These are phyloP conservation scores for Trichophyton simii DNA, from an alignment of 2,329 filamentous ascomycete species.

Conservation along the genomic window DNA sequence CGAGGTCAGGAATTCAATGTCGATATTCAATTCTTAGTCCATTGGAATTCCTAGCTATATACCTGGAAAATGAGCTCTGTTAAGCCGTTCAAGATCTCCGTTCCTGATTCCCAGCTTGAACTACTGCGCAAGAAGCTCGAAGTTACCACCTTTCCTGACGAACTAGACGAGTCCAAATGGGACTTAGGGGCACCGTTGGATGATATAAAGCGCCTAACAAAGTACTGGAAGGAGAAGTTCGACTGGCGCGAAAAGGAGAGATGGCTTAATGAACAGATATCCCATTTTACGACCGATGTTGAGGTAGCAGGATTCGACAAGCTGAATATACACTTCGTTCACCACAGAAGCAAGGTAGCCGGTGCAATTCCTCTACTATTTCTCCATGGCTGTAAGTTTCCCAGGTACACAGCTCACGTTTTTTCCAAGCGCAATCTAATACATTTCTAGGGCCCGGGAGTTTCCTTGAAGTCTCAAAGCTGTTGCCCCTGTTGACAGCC, in stretches of 20 bases:
- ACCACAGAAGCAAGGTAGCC: constrained; percentile 40
- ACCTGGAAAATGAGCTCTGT: background rate
- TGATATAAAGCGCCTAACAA: constrained; percentile 47
- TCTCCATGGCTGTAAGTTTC: constrained; percentile 51
- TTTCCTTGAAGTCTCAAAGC: constrained; percentile 52
- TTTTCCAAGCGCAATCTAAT: constrained; percentile 12
- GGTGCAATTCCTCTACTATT: constrained; percentile 54
- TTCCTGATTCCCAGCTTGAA: constrained; percentile 42
- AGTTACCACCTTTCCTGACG: constrained; percentile 44
- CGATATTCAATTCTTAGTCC: too few species aligned
- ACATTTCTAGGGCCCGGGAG: constrained; percentile 46
- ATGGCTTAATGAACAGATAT: constrained; percentile 44
- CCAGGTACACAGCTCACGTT: constrained; percentile 27
- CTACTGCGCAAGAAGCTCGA: constrained; percentile 46
- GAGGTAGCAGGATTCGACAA: constrained; percentile 46
- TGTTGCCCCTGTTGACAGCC: constrained; percentile 40
- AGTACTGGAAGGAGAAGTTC: constrained; percentile 44
- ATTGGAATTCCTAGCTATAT: too few species aligned
- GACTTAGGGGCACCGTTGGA: constrained; percentile 47
- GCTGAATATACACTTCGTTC: constrained; percentile 52
- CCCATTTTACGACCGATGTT: constrained; percentile 46
- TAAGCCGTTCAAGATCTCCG: constrained; percentile 37
- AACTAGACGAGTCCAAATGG: constrained; percentile 42
- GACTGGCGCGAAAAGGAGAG: constrained; percentile 51
- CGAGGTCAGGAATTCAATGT: too few species aligned